These are phyloP conservation scores for Grosmannia clavigera DNA, from an alignment of 2,329 filamentous ascomycete species.

Conservation along the genomic window DNA sequence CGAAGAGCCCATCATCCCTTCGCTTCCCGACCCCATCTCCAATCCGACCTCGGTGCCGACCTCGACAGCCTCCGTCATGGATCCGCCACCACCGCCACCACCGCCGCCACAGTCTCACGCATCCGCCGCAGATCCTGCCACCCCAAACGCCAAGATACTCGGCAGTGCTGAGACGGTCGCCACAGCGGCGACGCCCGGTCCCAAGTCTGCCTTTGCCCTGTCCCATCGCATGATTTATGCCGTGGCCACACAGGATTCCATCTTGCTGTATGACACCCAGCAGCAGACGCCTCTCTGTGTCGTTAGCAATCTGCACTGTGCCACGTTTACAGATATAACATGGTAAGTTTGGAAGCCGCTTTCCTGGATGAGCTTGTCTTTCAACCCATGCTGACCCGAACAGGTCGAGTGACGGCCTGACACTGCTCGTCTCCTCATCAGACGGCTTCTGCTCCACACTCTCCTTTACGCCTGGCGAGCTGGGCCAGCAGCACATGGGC, in stretches of 20 bases:
- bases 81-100: slow-evolving; percentile 24
- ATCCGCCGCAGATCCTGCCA: neutral
- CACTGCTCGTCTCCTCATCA: slow-evolving; percentile 47
- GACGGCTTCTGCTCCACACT: slow-evolving; percentile 95
- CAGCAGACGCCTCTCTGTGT: slow-evolving; percentile 88
- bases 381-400: neutral
- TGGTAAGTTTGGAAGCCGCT: slow-evolving; percentile 49
- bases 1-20: slow-evolving; percentile 75
- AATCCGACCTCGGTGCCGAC: slow-evolving; percentile 39
- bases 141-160: slow-evolving; percentile 3
- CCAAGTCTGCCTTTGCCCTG: slow-evolving; percentile 64
- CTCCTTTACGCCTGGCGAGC: slow-evolving; percentile 69
- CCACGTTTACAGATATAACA: slow-evolving; percentile 89
- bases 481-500: slow-evolving; percentile 70
- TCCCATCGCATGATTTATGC: slow-evolving; percentile 94
- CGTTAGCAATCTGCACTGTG: slow-evolving; percentile 93
- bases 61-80: slow-evolving; percentile 7
- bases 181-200: slow-evolving; percentile 38
- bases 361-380: neutral
- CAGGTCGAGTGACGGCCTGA: slow-evolving; percentile 36
- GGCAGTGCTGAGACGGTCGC: neutral
- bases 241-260: slow-evolving; percentile 90
- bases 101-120: slow-evolving; percentile 10
- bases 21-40: slow-evolving; percentile 71
- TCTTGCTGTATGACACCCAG: slow-evolving; percentile 92